These are phyloP conservation scores for Fusarium chaquense DNA, from an alignment of 2,329 filamentous ascomycete genomes.

Conservation along the genomic window DNA sequence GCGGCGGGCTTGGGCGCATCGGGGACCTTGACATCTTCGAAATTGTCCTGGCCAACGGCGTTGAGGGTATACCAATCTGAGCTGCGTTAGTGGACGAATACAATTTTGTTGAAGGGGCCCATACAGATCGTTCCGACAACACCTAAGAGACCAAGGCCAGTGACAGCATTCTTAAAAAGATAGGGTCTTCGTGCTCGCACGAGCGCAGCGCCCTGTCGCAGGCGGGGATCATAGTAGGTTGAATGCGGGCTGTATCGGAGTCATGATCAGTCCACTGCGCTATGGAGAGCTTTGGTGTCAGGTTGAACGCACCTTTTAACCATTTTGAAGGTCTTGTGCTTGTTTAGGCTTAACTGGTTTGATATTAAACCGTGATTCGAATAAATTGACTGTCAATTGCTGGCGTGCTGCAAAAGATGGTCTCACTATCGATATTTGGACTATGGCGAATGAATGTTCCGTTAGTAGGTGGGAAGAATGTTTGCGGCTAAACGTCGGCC, in stretches of 20 bases:
- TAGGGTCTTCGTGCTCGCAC: conserved; percentile 93
- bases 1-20: conserved; percentile 71
- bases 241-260: conserved; percentile 59
- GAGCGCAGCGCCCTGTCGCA: conserved; percentile 87
- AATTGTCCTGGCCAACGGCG: conserved; percentile 95
- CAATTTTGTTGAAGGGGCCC: conserved; percentile 55
- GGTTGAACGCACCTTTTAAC: conserved; percentile 39
- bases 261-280: conserved; percentile 40
- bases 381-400: conserved; percentile 17
- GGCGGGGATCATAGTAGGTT: conserved; percentile 92
- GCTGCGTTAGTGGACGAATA: conserved; percentile 29
- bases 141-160: conserved; percentile 78
- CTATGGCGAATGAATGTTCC: conserved; percentile 21
- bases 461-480: conserved; percentile 36
- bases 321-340: conserved; percentile 28
- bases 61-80: conserved; percentile 74
- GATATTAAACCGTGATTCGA: background rate
- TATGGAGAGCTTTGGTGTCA: background rate
- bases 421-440: conserved; percentile 22
- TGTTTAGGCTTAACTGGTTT: background rate
- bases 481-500: conserved; percentile 46
- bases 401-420: conserved; percentile 11
- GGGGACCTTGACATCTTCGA: conserved; percentile 93
- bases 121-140: conserved; percentile 90
- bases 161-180: conserved; percentile 87